Percentiles rank a stretch among this genome's conserved stretches.
These are phyloP conservation scores for Ogataea haglerorum DNA, from an alignment of 805 yeast species.

Conservation along the genomic window DNA sequence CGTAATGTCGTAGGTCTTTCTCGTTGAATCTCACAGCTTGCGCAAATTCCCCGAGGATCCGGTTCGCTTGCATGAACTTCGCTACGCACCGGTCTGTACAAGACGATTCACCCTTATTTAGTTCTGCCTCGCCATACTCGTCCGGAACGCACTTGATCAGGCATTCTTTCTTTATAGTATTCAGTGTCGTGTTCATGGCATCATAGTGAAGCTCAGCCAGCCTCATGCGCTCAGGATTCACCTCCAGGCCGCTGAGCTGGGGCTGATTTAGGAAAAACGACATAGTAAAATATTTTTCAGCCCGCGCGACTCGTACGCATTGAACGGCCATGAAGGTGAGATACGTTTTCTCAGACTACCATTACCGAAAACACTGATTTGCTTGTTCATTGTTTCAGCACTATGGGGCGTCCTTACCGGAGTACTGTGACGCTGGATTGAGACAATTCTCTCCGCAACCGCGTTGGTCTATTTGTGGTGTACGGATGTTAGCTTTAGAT, in stretches of 20 bases:
- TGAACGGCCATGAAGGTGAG: neutral
- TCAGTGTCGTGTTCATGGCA: constrained; percentile 51
- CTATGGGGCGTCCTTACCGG: no score
- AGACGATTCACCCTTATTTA: constrained; percentile 76
- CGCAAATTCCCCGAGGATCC: constrained; percentile 53
- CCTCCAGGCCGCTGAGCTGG: constrained; percentile 42
- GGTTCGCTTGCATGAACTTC: constrained; percentile 75
- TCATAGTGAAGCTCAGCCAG: constrained; percentile 66
- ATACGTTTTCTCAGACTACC: no score
- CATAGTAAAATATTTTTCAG: constrained; percentile 38
- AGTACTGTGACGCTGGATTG: no score
- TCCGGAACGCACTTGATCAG: constrained; percentile 74
- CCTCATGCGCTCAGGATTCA: constrained; percentile 57
- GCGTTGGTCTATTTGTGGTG: neutral
- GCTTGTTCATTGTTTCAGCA: no score
- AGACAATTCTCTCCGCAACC: no score
- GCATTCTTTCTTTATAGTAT: constrained; percentile 58
- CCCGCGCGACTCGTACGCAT: constrained; percentile 1
- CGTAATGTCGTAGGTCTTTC: constrained; percentile 33
- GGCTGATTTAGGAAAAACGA: constrained; percentile 56
- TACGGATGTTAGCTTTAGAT: neutral
- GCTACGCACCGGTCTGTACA: constrained; percentile 86
- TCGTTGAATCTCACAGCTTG: constrained; percentile 44
- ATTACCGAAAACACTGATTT: no score
- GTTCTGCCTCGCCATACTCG: constrained; percentile 81